Percentiles rank a stretch among this genome's conserved stretches.
Evolutionary conservation across 345 rosid species (phyloP).

Genomic region (Kandelia obovata): DNA sequence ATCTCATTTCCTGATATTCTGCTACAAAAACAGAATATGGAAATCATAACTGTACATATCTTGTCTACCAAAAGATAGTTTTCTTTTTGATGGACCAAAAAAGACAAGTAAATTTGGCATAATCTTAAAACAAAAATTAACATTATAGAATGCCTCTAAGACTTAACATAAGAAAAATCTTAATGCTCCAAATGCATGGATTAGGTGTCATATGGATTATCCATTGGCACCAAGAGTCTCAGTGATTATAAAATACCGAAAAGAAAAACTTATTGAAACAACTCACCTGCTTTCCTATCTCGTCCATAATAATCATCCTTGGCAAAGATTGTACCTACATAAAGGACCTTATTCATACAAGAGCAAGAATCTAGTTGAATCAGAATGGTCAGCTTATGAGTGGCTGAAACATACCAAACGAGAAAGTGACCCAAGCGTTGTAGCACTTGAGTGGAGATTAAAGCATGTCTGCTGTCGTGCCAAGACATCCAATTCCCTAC

Average conservation of each 20-base stretch:
- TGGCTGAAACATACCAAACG: conserved; percentile 53
- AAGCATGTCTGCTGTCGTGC: conserved; percentile 76
- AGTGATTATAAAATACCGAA: not conserved
- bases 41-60: too few relatives aligned
- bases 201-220: not conserved
- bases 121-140: not conserved
- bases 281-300: conserved; percentile 92
- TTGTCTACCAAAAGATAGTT: too few relatives aligned
- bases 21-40: too few relatives aligned
- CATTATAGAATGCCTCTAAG: not conserved
- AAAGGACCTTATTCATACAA: conserved; percentile 17
- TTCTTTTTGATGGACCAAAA: too few relatives aligned
- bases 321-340: conserved; percentile 92
- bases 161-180: not conserved
- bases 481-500: conserved; percentile 89
- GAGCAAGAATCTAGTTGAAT: conserved; percentile 12
- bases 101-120: too few relatives aligned
- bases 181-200: not conserved
- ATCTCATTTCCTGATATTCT: too few relatives aligned
- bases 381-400: conserved; percentile 10
- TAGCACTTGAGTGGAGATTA: conserved; percentile 83
- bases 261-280: conserved; percentile 9
- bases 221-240: not conserved
- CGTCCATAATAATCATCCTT: conserved; percentile 93
- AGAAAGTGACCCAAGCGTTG: conserved; percentile 89